These are phyloP conservation scores for Steccherinum ochraceum DNA, from an alignment of 768 basidiomycete genomes.

Conservation along the genomic window DNA sequence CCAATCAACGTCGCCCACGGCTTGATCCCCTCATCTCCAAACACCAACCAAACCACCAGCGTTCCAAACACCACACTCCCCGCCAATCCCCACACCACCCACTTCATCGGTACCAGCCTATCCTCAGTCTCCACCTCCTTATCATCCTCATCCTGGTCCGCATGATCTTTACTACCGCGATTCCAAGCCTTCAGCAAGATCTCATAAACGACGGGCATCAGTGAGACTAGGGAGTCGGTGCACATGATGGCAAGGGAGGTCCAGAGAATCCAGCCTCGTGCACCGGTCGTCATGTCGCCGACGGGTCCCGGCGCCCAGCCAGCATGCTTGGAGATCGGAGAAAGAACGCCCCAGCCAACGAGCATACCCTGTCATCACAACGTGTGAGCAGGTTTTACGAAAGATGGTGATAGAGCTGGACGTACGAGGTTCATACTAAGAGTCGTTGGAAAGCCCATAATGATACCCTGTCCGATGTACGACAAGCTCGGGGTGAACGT, in stretches of 20 bases:
- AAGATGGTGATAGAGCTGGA: constrained; percentile 1
- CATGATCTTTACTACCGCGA: constrained; percentile 5
- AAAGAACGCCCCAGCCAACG: constrained; percentile 93
- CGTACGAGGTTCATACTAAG: constrained; percentile 85
- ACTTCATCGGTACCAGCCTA: constrained; percentile 70
- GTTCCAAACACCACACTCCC: constrained; percentile 65
- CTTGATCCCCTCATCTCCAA: constrained; percentile 86
- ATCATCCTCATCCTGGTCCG: constrained; percentile 31
- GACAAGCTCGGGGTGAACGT: constrained; percentile 87
- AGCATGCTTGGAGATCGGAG: constrained; percentile 70
- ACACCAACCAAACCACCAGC: constrained; percentile 78
- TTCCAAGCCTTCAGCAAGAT: constrained; percentile 30
- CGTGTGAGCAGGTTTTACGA: neutral
- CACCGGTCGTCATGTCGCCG: constrained; percentile 77
- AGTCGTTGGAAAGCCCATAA: constrained; percentile 96
- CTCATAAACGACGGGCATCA: constrained; percentile 67
- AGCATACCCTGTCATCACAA: constrained; percentile 70
- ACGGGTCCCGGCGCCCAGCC: constrained; percentile 96
- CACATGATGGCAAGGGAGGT: constrained; percentile 93
- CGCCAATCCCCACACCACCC: constrained; percentile 69
- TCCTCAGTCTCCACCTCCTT: constrained; percentile 73
- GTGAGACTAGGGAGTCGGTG: constrained; percentile 82
- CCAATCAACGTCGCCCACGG: constrained; percentile 93
- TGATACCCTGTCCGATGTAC: constrained; percentile 95
- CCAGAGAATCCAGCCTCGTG: constrained; percentile 99